A percentile compares a stretch with the other conserved stretches of the same genome.
Evolutionary conservation across 192 early-diverging fungal species (phyloP).

Genomic region (Backusella circina): DNA sequence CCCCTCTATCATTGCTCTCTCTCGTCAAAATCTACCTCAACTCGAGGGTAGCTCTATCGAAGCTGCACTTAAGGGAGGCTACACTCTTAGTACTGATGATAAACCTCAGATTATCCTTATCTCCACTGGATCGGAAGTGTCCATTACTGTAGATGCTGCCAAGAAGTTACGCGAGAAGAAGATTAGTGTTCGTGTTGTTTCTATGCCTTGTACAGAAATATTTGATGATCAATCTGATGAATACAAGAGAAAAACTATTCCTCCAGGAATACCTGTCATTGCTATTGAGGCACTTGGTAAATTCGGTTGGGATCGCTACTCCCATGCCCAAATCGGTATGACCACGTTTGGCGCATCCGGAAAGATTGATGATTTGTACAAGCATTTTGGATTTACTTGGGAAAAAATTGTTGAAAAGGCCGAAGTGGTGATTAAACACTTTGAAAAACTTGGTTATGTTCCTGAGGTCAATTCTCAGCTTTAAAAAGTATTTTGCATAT

Average conservation of each 20-base stretch:
- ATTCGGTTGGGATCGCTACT: conserved; percentile 89
- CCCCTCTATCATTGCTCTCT: conserved; percentile 82
- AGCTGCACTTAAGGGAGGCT: conserved; percentile 78
- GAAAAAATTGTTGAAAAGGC: conserved; percentile 71
- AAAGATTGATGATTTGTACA: conserved; percentile 74
- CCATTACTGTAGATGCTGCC: conserved; percentile 83
- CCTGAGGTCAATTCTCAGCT: conserved; percentile 26
- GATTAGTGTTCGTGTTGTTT: conserved; percentile 78
- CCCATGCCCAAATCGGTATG: conserved; percentile 88
- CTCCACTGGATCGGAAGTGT: conserved; percentile 92
- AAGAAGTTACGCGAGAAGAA: conserved; percentile 58
- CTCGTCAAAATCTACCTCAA: conserved; percentile 93
- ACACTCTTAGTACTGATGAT: conserved; percentile 67
- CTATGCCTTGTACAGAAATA: conserved; percentile 88
- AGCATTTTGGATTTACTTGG: conserved; percentile 77
- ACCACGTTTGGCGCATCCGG: conserved; percentile 87
- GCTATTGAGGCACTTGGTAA: conserved; percentile 85
- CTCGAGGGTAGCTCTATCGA: conserved; percentile 80
- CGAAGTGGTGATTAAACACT: conserved; percentile 70
- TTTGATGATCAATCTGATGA: conserved; percentile 80
- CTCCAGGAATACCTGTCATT: conserved; percentile 72
- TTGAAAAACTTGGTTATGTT: conserved; percentile 54
- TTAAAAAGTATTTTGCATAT: neutral
- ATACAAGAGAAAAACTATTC: conserved; percentile 83
- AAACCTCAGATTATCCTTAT: conserved; percentile 63